Conservation (phyloP, 768 basidiomycete species). For the Tylopilus rubrobrunneus region DNA sequence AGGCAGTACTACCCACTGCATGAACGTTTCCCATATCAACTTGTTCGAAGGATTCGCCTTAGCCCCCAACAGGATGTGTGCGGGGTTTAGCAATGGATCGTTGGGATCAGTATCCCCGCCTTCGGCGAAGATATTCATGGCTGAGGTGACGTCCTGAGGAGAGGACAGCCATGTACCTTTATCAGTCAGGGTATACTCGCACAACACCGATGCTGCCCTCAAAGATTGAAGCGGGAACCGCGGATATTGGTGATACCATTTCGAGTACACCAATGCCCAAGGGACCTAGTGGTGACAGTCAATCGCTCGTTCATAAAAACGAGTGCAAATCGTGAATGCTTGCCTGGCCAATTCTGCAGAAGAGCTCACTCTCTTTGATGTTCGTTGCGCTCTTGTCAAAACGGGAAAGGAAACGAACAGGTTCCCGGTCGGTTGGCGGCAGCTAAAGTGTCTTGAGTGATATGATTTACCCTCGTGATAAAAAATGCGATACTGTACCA, state of each 20-base stretch:
- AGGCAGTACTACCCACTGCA: conserved; percentile 39
- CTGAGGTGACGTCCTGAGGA: conserved; percentile 25
- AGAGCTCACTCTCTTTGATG: conserved; percentile 51
- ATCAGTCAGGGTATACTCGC: conserved; percentile 54
- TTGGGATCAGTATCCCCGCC: conserved; percentile 36
- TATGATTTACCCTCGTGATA: not conserved
- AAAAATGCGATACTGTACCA: conserved; percentile 25
- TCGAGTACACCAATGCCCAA: conserved; percentile 49
- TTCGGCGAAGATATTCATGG: conserved; percentile 37
- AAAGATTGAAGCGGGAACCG: conserved; percentile 49
- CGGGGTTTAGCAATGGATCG: conserved; percentile 48
- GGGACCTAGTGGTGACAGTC: conserved; percentile 38
- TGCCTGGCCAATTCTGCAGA: conserved; percentile 47
- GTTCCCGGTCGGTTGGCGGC: conserved; percentile 29
- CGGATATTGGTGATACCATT: conserved; percentile 59
- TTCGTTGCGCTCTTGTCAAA: conserved; percentile 59
- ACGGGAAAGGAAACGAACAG: conserved; percentile 51
- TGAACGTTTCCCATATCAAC: conserved; percentile 34
- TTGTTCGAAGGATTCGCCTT: conserved; percentile 22
- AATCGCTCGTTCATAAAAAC: not conserved
- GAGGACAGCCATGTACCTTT: conserved; percentile 46
- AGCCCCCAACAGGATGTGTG: conserved; percentile 38
- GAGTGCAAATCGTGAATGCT: not conserved
- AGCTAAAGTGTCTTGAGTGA: conserved; percentile 11
- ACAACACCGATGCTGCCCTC: conserved; percentile 42